Base-by-base conservation (phyloP, 345 rosid genomes). In the Rhizophora mangle region DNA sequence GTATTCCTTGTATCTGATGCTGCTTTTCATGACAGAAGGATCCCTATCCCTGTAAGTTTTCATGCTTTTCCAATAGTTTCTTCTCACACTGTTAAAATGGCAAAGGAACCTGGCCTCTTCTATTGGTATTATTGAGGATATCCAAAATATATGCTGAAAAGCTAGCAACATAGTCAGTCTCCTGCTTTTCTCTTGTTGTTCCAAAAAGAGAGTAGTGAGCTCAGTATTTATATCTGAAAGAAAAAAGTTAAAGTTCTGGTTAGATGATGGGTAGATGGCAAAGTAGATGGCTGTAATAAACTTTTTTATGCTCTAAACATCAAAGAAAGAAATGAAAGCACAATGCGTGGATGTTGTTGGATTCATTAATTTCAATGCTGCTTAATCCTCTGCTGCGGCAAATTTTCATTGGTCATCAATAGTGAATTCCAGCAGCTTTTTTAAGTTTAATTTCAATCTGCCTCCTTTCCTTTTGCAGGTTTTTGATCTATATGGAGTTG, bases 11-110 rank as follows among this genome's bases (percentile, higher is more conserved):
- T 65, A 55, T 87, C 96, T 65, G 81, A 69, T 77, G 89, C 82
- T 83, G 94, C 98, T 68, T 95, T 95, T 81, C 99, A 95, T 76
- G 96, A 95, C 78, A 83, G 98, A 82, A 87, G 99, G 80, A 90
- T 87, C 39, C 97, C 99, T 19, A 91, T 90, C 74, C 98, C 98
- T 24, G 99, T 95, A 78, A 75, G 86, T 76, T 9, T 39, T 77
- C 69, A 53, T 69, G 24, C 24, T 63, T 63, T 59, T 62, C 29
- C 18, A 18, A 20, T 58, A 18, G 27, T 67, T 39, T 11, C 46
- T 72, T 61, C n/a, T 29, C 18, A 11, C 54, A 2, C 49, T 59
- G 66, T 54, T 29, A 11, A 63, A 37, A 34, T 29, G 47, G 57
- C 22, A 54, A 61, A 59, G 54, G 69, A 22, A 46, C 52, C 22